Evolutionary conservation across 2,329 filamentous ascomycete species (phyloP), one percentile per base, ranked within the genome.

Genomic region (Colletotrichum incanum): DNA sequence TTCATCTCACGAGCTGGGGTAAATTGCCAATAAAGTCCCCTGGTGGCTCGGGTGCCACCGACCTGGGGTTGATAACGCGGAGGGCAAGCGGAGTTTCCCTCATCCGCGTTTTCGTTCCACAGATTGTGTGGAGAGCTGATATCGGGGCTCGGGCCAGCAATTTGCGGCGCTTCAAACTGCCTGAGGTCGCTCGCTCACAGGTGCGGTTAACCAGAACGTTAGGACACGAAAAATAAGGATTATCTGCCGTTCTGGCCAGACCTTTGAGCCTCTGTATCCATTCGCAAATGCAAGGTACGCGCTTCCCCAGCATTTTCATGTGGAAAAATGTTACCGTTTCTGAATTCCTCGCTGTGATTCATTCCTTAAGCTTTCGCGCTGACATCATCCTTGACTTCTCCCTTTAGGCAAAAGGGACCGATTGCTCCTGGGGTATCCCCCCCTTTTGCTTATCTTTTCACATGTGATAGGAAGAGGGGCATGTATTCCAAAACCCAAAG

Each of bases 401-500:
- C 45, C 55, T 65, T 61, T 62, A 41, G 72, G 65, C 56, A 34
- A 70, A 74, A 59, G 72, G 70, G 60, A 62, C 65, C 34, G 60
- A 54, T 37, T 73, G 37, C 56, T 45, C 65, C 65, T 65, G 65
- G 67, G 65, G 58, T 65, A 47, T 23, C 58, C 50, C 60, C 69
- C 60, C 61, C 37, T 45, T 43, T 59, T 43, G 26, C 59, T 67
- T 68, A 72, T 72, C 68, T 67, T 56, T 67, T 73, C 45, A 70
- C 72, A 74, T 74, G 72, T 74, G 72, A 73, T 37, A 64, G 31
- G 58, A 64, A 37, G 65, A 68, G 63, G 68, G 55, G 65, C 37
- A 56, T 50, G 68, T 52, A 45, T 56, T 65, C 43, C 55, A 49
- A 50, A 73, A 58, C 52, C 26, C 61, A 71, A 58, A 61, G 43